Percentiles rank a stretch among this genome's conserved stretches.
These are phyloP conservation scores for Cercospora beticola DNA, from an alignment of 2,329 filamentous ascomycete species.

Conservation along the genomic window DNA sequence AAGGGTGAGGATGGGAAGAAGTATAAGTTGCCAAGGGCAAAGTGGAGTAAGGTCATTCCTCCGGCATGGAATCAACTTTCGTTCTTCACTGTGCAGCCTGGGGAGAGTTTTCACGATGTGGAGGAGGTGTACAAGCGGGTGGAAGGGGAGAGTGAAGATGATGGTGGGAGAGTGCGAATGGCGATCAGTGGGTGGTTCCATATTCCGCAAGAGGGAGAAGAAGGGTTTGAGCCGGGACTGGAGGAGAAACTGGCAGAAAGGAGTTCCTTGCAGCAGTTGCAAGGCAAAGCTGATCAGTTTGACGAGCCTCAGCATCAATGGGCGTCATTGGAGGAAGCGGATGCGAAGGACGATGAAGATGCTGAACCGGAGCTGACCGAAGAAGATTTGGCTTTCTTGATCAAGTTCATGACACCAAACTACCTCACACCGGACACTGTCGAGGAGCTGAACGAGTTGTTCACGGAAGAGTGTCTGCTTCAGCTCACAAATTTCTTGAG, in stretches of 20 bases:
- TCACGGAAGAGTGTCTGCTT: constrained; percentile 79
- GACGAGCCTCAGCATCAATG: constrained; percentile 71
- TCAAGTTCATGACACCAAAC: constrained; percentile 84
- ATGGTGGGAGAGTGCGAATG: constrained; percentile 83
- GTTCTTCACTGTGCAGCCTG: constrained; percentile 97
- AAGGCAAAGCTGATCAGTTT: constrained; percentile 86
- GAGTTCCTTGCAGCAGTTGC: constrained; percentile 88
- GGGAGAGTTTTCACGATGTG: constrained; percentile 98
- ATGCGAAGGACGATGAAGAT: constrained; percentile 60
- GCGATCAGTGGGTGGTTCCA: constrained; percentile 99
- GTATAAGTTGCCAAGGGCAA: constrained; percentile 76
- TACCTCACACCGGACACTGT: constrained; percentile 92
- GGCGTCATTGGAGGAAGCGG: constrained; percentile 43
- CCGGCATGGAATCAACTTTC: constrained; percentile 96
- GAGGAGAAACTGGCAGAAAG: constrained; percentile 86
- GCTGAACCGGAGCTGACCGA: constrained; percentile 63
- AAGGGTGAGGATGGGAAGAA: constrained; percentile 64
- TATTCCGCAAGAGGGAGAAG: constrained; percentile 91
- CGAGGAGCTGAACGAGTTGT: constrained; percentile 75
- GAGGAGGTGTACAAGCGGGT: constrained; percentile 85
- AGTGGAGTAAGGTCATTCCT: constrained; percentile 78
- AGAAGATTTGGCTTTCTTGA: constrained; percentile 80
- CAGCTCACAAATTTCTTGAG: constrained; percentile 76
- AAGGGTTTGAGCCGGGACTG: constrained; percentile 82
- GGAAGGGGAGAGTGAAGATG: constrained; percentile 59